Evolutionary conservation across 495 filamentous ascomycete genomes (phyloP).

Genomic region (Aspergillus affinis): DNA sequence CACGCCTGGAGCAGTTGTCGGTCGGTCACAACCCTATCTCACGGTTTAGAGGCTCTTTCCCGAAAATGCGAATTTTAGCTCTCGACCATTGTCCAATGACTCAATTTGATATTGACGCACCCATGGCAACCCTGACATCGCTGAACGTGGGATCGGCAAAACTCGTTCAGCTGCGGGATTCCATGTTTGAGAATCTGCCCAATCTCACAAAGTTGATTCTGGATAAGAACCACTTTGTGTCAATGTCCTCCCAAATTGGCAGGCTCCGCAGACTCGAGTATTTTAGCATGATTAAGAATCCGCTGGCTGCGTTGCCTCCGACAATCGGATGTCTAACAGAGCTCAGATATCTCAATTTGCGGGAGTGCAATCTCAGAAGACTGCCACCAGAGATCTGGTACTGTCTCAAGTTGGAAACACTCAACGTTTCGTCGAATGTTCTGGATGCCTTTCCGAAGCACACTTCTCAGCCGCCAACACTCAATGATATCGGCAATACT

Average conservation of each 20-base stretch:
- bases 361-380: conserved; percentile 86
- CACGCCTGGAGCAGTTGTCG: conserved; percentile 80
- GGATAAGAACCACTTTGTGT: conserved; percentile 94
- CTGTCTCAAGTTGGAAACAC: conserved; percentile 79
- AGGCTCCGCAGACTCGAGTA: conserved; percentile 81
- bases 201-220: conserved; percentile 83
- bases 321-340: conserved; percentile 85
- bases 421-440: conserved; percentile 95
- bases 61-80: conserved; percentile 76
- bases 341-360: conserved; percentile 78
- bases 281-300: conserved; percentile 91
- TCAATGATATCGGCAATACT: conserved; percentile 50
- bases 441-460: conserved; percentile 87
- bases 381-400: conserved; percentile 93
- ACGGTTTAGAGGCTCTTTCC: conserved; percentile 80
- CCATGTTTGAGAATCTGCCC: conserved; percentile 81
- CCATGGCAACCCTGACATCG: conserved; percentile 76
- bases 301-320: conserved; percentile 73
- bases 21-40: conserved; percentile 90
- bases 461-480: conserved; percentile 58
- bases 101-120: conserved; percentile 76
- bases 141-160: conserved; percentile 88
- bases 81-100: conserved; percentile 93
- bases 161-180: conserved; percentile 78
- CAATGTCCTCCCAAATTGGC: conserved; percentile 78